A percentile compares a stretch with the other conserved stretches of the same genome.
phyloP scores from a whole-genome alignment of 352 stramenopile genomes.

The Pythium aristosporum region DNA sequence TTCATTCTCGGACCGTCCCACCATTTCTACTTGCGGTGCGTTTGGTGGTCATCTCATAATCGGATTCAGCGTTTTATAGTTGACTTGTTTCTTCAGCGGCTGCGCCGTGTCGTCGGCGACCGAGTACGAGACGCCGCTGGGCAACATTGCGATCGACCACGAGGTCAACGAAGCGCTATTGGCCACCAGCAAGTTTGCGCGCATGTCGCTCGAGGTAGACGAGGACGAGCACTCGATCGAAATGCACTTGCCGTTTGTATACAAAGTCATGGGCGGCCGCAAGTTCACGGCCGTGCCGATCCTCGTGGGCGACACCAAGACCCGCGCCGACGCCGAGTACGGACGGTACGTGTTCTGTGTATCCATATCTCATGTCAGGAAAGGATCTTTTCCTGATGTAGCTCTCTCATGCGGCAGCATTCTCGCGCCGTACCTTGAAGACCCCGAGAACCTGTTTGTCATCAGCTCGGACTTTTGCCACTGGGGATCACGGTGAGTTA shows the following conservation, averaged over 20 bases:
- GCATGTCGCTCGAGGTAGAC: constrained; percentile 86
- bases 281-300: constrained; percentile 93
- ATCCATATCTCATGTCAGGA: too few relatives aligned
- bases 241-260: constrained; percentile 96
- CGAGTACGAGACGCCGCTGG: constrained; percentile 93
- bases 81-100: constrained; percentile 33
- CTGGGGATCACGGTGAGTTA: constrained; percentile 82
- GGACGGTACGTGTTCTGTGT: constrained; percentile 47
- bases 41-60: background rate
- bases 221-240: constrained; percentile 97
- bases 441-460: constrained; percentile 93
- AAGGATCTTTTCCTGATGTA: too few relatives aligned
- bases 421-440: constrained; percentile 90
- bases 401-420: constrained; percentile 44
- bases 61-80: too few relatives aligned
- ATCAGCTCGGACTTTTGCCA: constrained; percentile 98
- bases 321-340: constrained; percentile 79
- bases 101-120: constrained; percentile 83
- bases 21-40: constrained; percentile 93
- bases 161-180: constrained; percentile 90
- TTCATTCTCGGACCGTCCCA: constrained; percentile 96
- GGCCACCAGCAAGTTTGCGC: constrained; percentile 71
- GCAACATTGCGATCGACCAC: constrained; percentile 90
- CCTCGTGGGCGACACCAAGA: constrained; percentile 94
- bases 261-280: constrained; percentile 79